Conservation (phyloP, 2,329 filamentous ascomycete genomes). For the Penicillium brevicompactum region DNA sequence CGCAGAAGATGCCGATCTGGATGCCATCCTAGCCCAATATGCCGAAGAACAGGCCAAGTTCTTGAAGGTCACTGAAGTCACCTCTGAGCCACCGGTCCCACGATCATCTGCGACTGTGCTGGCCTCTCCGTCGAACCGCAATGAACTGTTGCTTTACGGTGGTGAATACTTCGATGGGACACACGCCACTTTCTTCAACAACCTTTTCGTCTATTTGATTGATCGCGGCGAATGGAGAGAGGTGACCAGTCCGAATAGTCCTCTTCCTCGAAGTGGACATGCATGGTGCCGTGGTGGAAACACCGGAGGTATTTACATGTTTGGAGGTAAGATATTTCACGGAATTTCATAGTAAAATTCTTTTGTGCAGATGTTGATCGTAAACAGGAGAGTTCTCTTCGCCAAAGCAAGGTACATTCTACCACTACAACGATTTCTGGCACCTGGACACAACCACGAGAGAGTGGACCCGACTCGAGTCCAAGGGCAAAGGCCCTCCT, state of each 20-base stretch:
- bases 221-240: constrained; percentile 87
- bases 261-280: constrained; percentile 87
- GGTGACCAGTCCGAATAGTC: constrained; percentile 87
- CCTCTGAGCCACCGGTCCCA: constrained; percentile 71
- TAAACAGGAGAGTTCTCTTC: constrained; percentile 78
- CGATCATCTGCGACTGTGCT: constrained; percentile 80
- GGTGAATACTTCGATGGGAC: constrained; percentile 96
- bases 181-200: constrained; percentile 71
- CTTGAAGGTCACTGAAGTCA: constrained; percentile 84
- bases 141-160: constrained; percentile 88
- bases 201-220: constrained; percentile 70
- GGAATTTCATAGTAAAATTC: neutral
- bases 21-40: constrained; percentile 90
- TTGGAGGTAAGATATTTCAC: constrained; percentile 62
- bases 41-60: constrained; percentile 91
- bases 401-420: constrained; percentile 96
- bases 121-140: constrained; percentile 80
- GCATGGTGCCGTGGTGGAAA: constrained; percentile 92
- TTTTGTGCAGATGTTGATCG: constrained; percentile 3
- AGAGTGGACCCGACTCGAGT: constrained; percentile 90
- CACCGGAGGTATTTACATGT: constrained; percentile 81
- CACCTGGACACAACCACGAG: constrained; percentile 77
- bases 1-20: constrained; percentile 88
- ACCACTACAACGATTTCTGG: constrained; percentile 99
- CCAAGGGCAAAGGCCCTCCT: constrained; percentile 70